Evolutionary conservation across 768 basidiomycete genomes (phyloP), one percentile per base, ranked within the genome.

Genomic region (Mrakia frigida): DNA sequence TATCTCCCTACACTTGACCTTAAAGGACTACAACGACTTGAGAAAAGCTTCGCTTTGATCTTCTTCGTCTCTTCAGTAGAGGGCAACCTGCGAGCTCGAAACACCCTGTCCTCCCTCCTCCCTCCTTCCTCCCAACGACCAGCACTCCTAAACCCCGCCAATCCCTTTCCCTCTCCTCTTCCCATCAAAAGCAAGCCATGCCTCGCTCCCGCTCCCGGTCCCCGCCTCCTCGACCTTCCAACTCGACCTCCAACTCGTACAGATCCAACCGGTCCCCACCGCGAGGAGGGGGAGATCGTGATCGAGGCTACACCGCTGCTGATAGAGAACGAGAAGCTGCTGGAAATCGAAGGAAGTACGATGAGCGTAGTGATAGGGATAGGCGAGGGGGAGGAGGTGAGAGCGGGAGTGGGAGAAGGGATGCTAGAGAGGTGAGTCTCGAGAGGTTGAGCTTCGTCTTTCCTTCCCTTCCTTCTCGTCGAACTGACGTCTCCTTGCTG

Each of bases 401-500:
- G 74, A 61, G n/a, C 53, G 74, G 7, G 59, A 28, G 69, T 70
- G n/a, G 77, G 60, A 61, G 60, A 7, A 61, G 63, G 6, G 65
- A 71, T n/a, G 35, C 56, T 3, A 53, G 73, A 28, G 56, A 69
- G 18, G 56, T 7, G 46, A 50, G 46, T 21, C 21, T 21, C 2
- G 14, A 46, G 74, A 37, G 37, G 41, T 46, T 35, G 60, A 25
- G 25, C 61, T 52, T 53, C 25, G 25, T 16, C 43, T 56, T 13
- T 65, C 28, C 60, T 53, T 35, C 53, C 53, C 70, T 71, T 13
- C 77, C 70, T 50, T 80, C 82, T 81, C 50, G 11, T 50, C 81
- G 84, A 21, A 82, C 82, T 33, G 83, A 84, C 13, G 76, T 50
- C 35, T 70, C 25, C 85, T 87, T 39, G 81, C 88, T 1, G n/a